Conservation (phyloP, 345 rosid genomes). For the Fremontodendron californicum region DNA sequence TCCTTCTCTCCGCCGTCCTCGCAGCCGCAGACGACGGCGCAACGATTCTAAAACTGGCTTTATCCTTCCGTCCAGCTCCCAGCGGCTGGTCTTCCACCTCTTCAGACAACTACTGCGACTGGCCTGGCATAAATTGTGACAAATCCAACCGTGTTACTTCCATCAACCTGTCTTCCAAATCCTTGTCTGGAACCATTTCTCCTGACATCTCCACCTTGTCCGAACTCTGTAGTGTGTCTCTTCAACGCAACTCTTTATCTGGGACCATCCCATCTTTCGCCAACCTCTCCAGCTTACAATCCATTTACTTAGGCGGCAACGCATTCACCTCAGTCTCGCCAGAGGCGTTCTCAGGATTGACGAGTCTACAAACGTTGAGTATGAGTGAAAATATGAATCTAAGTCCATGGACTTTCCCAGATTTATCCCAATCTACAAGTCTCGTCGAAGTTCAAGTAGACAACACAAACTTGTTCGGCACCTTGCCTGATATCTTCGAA, state of each 20-base stretch:
- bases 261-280: slow-evolving; percentile 70
- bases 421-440: slow-evolving; percentile 37
- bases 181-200: slow-evolving; percentile 48
- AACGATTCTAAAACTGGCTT: slow-evolving; percentile 41
- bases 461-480: slow-evolving; percentile 36
- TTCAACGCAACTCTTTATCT: slow-evolving; percentile 47
- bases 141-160: slow-evolving; percentile 35
- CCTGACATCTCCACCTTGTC: slow-evolving; percentile 52
- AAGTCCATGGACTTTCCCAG: slow-evolving; percentile 61
- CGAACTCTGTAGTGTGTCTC: slow-evolving; percentile 34
- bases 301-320: slow-evolving; percentile 42
- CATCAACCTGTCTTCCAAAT: slow-evolving; percentile 35
- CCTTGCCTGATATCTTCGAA: slow-evolving; percentile 55
- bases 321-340: slow-evolving; percentile 44
- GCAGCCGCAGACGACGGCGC: slow-evolving; percentile 49
- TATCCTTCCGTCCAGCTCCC: slow-evolving; percentile 45
- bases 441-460: slow-evolving; percentile 42
- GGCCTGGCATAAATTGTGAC: slow-evolving; percentile 59
- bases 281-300: slow-evolving; percentile 41
- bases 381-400: slow-evolving; percentile 36
- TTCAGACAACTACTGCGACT: slow-evolving; percentile 39
- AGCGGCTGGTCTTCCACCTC: slow-evolving; percentile 53
- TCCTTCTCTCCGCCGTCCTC: slow-evolving; percentile 20
- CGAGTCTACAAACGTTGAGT: slow-evolving; percentile 44
- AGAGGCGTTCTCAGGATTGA: slow-evolving; percentile 58